Evolutionary conservation across 768 basidiomycete genomes (phyloP), one percentile per base, ranked within the genome.

Genomic region (Fomitopsis pulvina): DNA sequence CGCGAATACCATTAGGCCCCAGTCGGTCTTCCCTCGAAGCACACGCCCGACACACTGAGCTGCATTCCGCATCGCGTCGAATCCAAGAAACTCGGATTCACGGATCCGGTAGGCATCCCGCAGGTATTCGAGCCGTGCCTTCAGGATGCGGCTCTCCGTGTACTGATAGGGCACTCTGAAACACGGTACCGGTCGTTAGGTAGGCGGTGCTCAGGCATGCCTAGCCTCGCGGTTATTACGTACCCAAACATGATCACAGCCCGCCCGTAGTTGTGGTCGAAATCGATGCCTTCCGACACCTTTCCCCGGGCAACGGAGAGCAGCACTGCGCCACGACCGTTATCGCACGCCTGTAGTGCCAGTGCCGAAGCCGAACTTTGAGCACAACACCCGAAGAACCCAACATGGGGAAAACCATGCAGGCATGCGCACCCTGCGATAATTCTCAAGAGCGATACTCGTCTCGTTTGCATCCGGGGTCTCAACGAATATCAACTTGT

Each of bases 211-310:
- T 8, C 32, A 50, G 48, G 16, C 26, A 6, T 54, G n/a, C n/a
- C n/a, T n/a, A n/a, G n/a, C n/a, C n/a, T 37, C 14, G 14, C 5
- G 26, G 26, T 43, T 61, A 9, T 58, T 66, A 65, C 77, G 48
- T 65, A 92, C 91, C 96, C 96, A 71, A 99, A 98, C 96, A 99
- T 97, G 65, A 99, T 92, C 64, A 98, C 93, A 57, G 96, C 96
- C 44, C 96, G 80, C 1, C 96, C 96, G 63, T 98, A 99, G 65
- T 99, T 97, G 68, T 99, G 96, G 65, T 99, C 96, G 62, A 99
- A 99, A 81, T 99, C 96, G 60, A 99, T 99, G n/a, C 96, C 96
- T 68, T 99, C 96, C 0, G 96, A 98, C 0, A 99, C 96, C 66
- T 99, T 99, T 2, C 96, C 96, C 73, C 96, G 84, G 25, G 96